Percentiles rank a stretch among this genome's conserved stretches.
Conservation (phyloP, 257 asterid species). For the Rhazya stricta region DNA sequence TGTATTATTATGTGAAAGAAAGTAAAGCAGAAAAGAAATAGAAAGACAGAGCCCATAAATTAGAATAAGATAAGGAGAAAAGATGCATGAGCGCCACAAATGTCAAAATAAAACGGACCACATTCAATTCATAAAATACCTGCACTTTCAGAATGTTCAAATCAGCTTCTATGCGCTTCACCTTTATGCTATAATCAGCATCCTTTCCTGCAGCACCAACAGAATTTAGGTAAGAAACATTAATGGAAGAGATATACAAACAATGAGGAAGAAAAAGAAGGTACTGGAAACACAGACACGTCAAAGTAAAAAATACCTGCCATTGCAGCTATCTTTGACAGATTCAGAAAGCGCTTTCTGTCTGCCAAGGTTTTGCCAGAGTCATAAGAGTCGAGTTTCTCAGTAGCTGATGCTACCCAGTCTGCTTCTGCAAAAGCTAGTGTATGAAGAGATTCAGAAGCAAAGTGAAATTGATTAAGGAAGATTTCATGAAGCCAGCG, state of each 20-base stretch:
- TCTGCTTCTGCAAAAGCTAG: slow-evolving; percentile 63
- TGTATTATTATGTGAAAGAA: neutral
- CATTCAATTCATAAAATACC: slow-evolving; percentile 33
- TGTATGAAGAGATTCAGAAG: slow-evolving; percentile 77
- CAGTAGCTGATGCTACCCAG: slow-evolving; percentile 29
- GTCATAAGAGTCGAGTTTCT: slow-evolving; percentile 34
- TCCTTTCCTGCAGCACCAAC: slow-evolving; percentile 45
- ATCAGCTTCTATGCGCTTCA: slow-evolving; percentile 92
- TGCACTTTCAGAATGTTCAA: slow-evolving; percentile 65
- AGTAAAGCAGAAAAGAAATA: neutral
- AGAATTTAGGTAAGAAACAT: neutral
- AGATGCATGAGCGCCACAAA: neutral
- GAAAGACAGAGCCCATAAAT: neutral
- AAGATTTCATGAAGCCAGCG: slow-evolving; percentile 92
- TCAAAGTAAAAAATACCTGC: slow-evolving; percentile 54
- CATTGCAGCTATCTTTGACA: slow-evolving; percentile 77
- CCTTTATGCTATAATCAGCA: slow-evolving; percentile 46
- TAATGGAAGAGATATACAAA: neutral
- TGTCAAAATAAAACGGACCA: neutral
- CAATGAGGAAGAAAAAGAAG: neutral
- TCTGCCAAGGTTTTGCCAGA: slow-evolving; percentile 44
- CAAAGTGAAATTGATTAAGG: slow-evolving; percentile 78
- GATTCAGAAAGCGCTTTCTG: slow-evolving; percentile 73
- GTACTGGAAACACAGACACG: neutral
- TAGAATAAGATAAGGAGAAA: neutral